phyloP scores from a whole-genome alignment of 352 stramenopile species.

The Phytophthora pini region DNA sequence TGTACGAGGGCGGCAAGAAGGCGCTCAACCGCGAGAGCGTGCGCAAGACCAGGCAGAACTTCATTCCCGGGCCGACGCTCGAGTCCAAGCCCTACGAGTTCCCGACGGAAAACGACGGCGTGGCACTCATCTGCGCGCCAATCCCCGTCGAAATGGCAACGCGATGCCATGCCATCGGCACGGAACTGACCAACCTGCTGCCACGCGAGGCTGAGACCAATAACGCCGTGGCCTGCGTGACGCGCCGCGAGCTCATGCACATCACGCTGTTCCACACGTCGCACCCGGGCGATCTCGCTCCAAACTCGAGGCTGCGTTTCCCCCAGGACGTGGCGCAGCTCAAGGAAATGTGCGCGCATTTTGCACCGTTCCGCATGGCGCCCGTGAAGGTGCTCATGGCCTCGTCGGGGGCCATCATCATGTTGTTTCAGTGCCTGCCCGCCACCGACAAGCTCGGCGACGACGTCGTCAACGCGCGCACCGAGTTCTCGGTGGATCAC shows the following conservation, averaged over 20 bases:
- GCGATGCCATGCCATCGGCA: constrained; percentile 46
- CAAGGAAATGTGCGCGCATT: constrained; percentile 37
- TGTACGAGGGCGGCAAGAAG: constrained; percentile 45
- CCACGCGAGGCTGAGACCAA: constrained; percentile 37
- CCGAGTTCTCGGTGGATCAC: constrained; percentile 65
- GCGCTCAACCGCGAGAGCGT: constrained; percentile 45
- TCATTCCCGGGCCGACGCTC: constrained; percentile 43
- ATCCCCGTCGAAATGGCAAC: constrained; percentile 47
- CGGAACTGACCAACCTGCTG: constrained; percentile 53
- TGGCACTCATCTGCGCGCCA: constrained; percentile 57
- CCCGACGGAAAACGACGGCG: constrained; percentile 45
- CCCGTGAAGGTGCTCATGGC: constrained; percentile 62
- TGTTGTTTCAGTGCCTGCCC: constrained; percentile 64
- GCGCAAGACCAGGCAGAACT: constrained; percentile 45
- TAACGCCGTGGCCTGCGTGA: constrained; percentile 62
- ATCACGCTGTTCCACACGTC: constrained; percentile 85
- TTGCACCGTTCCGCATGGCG: constrained; percentile 54
- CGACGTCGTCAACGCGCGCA: constrained; percentile 38
- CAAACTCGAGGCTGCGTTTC: constrained; percentile 42
- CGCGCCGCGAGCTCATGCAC: constrained; percentile 74
- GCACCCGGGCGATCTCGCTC: constrained; percentile 63
- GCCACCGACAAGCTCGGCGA: constrained; percentile 10
- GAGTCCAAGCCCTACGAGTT: constrained; percentile 61
- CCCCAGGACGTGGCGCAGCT: constrained; percentile 55
- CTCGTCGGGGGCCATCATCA: constrained; percentile 68